Evolutionary conservation across 2,329 filamentous ascomycete species (phyloP).

Genomic region (Exophiala lecanii-corni): DNA sequence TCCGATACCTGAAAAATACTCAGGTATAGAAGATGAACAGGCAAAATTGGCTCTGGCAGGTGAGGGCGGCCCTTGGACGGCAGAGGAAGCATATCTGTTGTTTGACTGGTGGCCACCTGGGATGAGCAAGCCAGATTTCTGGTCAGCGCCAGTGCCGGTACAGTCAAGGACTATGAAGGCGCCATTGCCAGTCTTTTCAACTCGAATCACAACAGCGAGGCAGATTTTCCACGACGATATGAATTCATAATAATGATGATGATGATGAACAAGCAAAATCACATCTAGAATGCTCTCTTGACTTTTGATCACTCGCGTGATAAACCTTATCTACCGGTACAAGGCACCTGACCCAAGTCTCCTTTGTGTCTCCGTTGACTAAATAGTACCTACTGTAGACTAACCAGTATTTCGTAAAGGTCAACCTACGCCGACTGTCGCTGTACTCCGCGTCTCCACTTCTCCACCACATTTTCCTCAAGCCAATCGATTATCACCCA

Average conservation of each 20-base stretch:
- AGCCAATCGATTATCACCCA: too few species aligned
- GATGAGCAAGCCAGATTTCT: constrained; percentile 18
- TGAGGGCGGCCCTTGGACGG: constrained; percentile 27
- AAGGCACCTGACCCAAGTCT: too few species aligned
- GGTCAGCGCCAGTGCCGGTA: constrained; percentile 2
- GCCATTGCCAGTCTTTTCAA: constrained; percentile 1
- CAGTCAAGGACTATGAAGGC: not conserved
- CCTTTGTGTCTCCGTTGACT: too few species aligned
- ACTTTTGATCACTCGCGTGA: too few species aligned
- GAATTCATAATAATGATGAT: not conserved
- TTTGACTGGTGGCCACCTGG: constrained; percentile 26
- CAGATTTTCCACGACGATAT: constrained; percentile 19
- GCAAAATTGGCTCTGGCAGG: not conserved
- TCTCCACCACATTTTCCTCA: too few species aligned
- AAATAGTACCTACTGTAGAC: too few species aligned
- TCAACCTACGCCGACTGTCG: too few species aligned
- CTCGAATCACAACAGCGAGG: constrained; percentile 18
- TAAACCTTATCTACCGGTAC: too few species aligned
- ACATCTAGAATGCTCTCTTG: not conserved
- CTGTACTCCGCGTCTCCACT: too few species aligned
- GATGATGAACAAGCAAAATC: not conserved
- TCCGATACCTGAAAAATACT: too few species aligned
- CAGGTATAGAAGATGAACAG: too few species aligned
- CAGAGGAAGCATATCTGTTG: constrained; percentile 25
- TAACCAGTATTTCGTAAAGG: too few species aligned